Conservation (phyloP, 1,284 basidiomycete genomes). For the Boletellus sp. region DNA sequence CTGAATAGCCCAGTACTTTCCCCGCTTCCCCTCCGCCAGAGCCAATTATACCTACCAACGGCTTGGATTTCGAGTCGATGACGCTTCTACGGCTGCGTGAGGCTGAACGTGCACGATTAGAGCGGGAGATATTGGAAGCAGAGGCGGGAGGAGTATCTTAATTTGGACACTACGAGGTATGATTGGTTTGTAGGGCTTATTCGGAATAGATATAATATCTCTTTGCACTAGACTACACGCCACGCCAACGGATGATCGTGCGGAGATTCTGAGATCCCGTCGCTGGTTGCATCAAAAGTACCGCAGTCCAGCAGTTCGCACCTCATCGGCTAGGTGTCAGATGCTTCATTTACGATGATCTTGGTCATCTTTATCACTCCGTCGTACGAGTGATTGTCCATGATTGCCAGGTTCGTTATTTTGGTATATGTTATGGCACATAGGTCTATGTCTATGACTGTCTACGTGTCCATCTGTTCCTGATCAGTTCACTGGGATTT, state of each 20-base stretch:
- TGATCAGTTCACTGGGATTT: too few species aligned
- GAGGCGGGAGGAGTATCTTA: constrained; percentile 42
- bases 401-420: too few species aligned
- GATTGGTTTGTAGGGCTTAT: constrained; percentile 8
- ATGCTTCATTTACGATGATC: neutral
- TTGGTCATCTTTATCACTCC: too few species aligned
- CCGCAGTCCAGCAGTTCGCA: too few species aligned
- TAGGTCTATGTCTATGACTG: too few species aligned
- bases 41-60: constrained; percentile 23
- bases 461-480: too few species aligned
- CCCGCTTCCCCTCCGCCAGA: constrained; percentile 20
- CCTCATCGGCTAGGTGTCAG: neutral
- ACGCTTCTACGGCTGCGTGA: constrained; percentile 81
- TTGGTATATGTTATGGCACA: too few species aligned
- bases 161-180: constrained; percentile 11
- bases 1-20: constrained; percentile 23
- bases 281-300: neutral
- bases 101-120: constrained; percentile 71
- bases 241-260: neutral
- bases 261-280: neutral
- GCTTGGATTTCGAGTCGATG: constrained; percentile 70
- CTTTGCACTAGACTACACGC: constrained; percentile 2
- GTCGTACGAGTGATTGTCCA: too few species aligned
- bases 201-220: constrained; percentile 11
- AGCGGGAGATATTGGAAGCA: constrained; percentile 70